These are phyloP conservation scores for Poa pratensis DNA, from an alignment of 176 grass and related monocot genomes.

Conservation along the genomic window DNA sequence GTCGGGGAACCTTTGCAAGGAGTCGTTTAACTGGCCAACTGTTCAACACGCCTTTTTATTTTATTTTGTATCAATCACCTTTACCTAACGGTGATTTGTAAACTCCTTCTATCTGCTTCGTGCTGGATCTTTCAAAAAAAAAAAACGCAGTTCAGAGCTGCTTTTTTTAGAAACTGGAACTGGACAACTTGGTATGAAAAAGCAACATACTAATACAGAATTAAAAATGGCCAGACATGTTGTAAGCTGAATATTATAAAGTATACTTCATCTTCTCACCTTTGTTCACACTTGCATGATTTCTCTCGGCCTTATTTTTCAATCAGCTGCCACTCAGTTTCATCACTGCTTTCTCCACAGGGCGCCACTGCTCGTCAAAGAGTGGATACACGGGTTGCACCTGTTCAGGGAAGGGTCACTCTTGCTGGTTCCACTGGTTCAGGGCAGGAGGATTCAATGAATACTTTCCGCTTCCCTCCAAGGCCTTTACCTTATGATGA, in stretches of 20 bases:
- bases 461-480: slow-evolving; percentile 62
- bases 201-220: slow-evolving; percentile 2
- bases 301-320: neutral
- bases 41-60: too few relatives aligned
- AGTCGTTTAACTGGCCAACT: too few relatives aligned
- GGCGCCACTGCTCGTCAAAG: slow-evolving; percentile 50
- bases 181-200: neutral
- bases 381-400: slow-evolving; percentile 55
- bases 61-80: too few relatives aligned
- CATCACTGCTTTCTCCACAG: slow-evolving; percentile 47
- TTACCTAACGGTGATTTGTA: too few relatives aligned
- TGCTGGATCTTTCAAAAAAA: too few relatives aligned
- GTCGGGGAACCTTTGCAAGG: too few relatives aligned
- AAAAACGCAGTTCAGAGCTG: neutral
- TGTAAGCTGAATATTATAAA: neutral
- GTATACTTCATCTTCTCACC: neutral
- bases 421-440: slow-evolving; percentile 24
- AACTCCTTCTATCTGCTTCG: too few relatives aligned
- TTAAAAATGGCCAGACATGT: neutral
- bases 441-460: slow-evolving; percentile 42
- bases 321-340: neutral
- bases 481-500: slow-evolving; percentile 77
- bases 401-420: slow-evolving; percentile 49
- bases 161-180: slow-evolving; percentile 40
- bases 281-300: slow-evolving; percentile 23